Base-by-base conservation (phyloP, 345 rosid genomes). In the Eucalyptus camaldulensis region DNA sequence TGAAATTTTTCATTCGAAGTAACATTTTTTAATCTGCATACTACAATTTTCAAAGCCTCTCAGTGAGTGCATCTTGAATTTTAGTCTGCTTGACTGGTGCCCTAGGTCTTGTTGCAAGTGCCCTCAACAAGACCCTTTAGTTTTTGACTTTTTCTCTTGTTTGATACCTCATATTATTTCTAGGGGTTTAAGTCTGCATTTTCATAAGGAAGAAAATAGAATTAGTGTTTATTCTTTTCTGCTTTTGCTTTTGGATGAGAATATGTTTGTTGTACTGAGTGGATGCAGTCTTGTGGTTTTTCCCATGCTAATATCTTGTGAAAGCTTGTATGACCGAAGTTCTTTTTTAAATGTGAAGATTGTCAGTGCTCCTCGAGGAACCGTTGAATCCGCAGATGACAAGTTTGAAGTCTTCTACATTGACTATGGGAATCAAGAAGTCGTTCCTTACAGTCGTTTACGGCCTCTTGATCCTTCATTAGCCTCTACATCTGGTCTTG, bases 391-490 rank as follows among this genome's bases (percentile, higher is more conserved):
- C 37, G 89, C 91, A 49, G 93, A 94, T 16, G 99, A 97, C 65
- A 96, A 92, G 89, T 98, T 98, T 88, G 98, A 97, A 92, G 99
- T 98, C 89, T 98, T 98, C 93, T 98, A 98, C 90, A 92, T 98
- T 33, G 99, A 98, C 91, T 98, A 96, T 62, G 99, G 99, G 49
- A 98, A 98, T 92, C 98, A 98, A 91, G 99, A 98, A 92, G 93
- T 89, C 88, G 97, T 98, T 92, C 91, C 93, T 15, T 97, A 95
- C 93, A 93, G 95, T 87, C 94, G 92, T 49, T 89, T 98, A 81
- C 94, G 99, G 27, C 99, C 98, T 49, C 87, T 95, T 60, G 99
- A 97, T 29, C 91, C 96, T 62, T 94, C 99, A 45, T 94, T 98
- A 56, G 92, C 99, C 17, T 91, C 94, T 9, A 91, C 96, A n/a